These are phyloP conservation scores for Pleurotus giganteus DNA, from an alignment of 768 basidiomycete species.

Conservation along the genomic window DNA sequence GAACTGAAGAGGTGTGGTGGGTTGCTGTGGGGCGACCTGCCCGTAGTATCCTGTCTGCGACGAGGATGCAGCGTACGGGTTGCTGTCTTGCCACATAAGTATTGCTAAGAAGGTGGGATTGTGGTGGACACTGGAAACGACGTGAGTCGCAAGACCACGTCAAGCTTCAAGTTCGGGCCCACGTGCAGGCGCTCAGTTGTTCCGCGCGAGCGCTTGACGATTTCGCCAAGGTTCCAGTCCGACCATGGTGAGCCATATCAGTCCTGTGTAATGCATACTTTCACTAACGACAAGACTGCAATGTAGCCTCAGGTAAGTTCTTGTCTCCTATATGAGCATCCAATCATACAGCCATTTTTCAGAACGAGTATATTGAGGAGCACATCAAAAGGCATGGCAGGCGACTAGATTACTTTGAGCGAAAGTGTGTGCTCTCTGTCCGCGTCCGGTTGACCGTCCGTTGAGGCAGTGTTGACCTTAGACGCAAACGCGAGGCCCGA, in stretches of 20 bases:
- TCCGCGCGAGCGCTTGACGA: slow-evolving; percentile 29
- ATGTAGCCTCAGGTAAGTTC: too few species aligned
- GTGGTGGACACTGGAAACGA: slow-evolving; percentile 8
- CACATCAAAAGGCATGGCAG: slow-evolving; percentile 96
- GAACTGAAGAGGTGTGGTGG: slow-evolving; percentile 65
- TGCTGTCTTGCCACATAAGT: slow-evolving; percentile 76
- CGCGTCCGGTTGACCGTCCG: slow-evolving; percentile 4
- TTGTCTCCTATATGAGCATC: too few species aligned
- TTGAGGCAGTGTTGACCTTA: slow-evolving; percentile 22
- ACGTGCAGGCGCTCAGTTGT: slow-evolving; percentile 10
- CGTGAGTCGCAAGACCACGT: slow-evolving; percentile 9
- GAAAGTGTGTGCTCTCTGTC: slow-evolving; percentile 58
- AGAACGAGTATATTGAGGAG: slow-evolving; percentile 98
- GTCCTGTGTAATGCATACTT: too few species aligned
- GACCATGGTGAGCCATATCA: too few species aligned
- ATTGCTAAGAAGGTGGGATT: slow-evolving; percentile 3
- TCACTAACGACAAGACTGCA: too few species aligned
- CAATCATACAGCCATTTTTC: not conserved
- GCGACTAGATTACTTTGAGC: slow-evolving; percentile 93
- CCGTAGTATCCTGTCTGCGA: slow-evolving; percentile 61
- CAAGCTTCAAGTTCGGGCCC: too few species aligned
- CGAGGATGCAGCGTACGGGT: slow-evolving; percentile 59
- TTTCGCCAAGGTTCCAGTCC: not conserved
- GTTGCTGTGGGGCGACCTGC: slow-evolving; percentile 46
- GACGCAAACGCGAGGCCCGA: slow-evolving; percentile 82